Conservation (phyloP, 805 yeast genomes). For the Wickerhamiella azyma region DNA sequence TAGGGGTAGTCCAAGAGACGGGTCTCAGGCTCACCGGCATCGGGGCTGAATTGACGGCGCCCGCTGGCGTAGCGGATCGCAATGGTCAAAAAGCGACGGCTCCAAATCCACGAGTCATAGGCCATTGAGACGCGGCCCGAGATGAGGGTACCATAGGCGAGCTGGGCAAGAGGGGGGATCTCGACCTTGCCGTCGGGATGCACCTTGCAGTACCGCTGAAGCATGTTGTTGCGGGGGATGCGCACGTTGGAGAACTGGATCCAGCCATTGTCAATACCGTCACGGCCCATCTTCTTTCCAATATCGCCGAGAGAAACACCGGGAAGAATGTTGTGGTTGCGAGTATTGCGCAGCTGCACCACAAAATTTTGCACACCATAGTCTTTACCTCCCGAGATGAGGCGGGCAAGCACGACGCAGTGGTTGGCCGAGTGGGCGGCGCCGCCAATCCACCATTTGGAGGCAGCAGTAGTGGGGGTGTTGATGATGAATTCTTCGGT, state of each 20-base stretch:
- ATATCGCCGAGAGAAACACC: conserved; percentile 75
- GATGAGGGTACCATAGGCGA: conserved; percentile 66
- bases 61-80: conserved; percentile 74
- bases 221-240: conserved; percentile 65
- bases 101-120: conserved; percentile 60
- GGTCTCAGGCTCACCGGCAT: conserved; percentile 33
- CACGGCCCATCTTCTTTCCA: conserved; percentile 84
- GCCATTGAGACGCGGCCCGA: conserved; percentile 82
- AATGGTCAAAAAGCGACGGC: conserved; percentile 60
- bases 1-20: conserved; percentile 71
- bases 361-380: conserved; percentile 80
- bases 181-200: conserved; percentile 46
- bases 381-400: conserved; percentile 61
- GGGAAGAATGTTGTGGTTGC: conserved; percentile 47
- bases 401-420: conserved; percentile 59
- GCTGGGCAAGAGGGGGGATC: conserved; percentile 66
- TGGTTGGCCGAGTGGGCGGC: conserved; percentile 85
- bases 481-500: conserved; percentile 52
- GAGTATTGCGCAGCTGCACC: conserved; percentile 63
- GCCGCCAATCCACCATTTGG: conserved; percentile 95
- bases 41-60: conserved; percentile 57
- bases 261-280: conserved; percentile 88
- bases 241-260: conserved; percentile 68
- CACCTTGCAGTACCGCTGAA: conserved; percentile 59
- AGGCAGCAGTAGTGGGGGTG: conserved; percentile 77